Evolutionary conservation across 805 yeast species (phyloP), one percentile per base, ranked within the genome.

Genomic region (Myxozyma sirexii): DNA sequence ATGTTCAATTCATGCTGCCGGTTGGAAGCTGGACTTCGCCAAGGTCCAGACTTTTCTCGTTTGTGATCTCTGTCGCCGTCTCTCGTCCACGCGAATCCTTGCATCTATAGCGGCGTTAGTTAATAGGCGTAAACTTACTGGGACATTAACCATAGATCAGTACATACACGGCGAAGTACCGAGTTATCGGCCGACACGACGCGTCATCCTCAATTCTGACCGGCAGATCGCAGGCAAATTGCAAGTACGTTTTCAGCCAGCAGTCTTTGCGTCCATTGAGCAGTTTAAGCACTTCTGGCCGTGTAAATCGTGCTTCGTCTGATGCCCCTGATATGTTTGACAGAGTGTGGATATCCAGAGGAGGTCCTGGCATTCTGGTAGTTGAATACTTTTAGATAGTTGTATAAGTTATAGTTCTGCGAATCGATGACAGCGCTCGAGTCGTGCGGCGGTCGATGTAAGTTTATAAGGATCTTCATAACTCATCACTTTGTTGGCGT

Each of bases 151-250:
- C n/a, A n/a, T n/a, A n/a, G n/a, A n/a, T n/a, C n/a, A n/a, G n/a
- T n/a, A n/a, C 56, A 19, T 47, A 57, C 60, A 57, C 41, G 2
- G 60, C 60, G 45, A 57, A 57, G 39, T 57, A 57, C 35, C 60
- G 51, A 8, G 42, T 33, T n/a, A 57, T 23, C 0, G 50, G 55
- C 15, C 52, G 15, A 50, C 60, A 57, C 5, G 37, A 24, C 13
- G 56, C 29, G 26, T 15, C 44, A 17, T 38, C 56, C 27, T 51
- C 56, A 27, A 48, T 48, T 12, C 27, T 43, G 23, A 39, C 8
- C 6, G 62, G 61, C 23, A 57, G 26, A 19, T 47, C 54, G 43
- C 57, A 51, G n/a, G 12, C 38, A 27, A 39, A 52, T 15, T 58
- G 57, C 10, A 58, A 13, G 41, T 53, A 52, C 29, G 53, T 54